These are phyloP conservation scores for Bjerkandera adusta DNA, from an alignment of 1,284 basidiomycete genomes.

Conservation along the genomic window DNA sequence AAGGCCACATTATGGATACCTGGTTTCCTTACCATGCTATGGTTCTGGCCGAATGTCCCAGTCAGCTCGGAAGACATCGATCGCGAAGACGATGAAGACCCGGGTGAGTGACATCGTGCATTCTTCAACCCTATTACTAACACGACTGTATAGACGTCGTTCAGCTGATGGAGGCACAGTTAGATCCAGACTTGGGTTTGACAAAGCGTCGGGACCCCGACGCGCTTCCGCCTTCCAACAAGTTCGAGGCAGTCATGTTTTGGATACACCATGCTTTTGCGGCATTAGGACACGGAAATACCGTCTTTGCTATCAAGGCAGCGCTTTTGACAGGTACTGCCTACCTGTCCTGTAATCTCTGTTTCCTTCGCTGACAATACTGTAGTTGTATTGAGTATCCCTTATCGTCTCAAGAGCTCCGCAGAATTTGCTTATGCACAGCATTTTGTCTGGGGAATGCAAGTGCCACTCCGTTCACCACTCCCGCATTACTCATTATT, in stretches of 20 bases:
- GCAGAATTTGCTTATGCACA: slow-evolving; percentile 61
- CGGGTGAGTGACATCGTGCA: slow-evolving; percentile 31
- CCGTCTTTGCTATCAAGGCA: slow-evolving; percentile 79
- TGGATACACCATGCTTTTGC: slow-evolving; percentile 39
- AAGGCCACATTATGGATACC: slow-evolving; percentile 70
- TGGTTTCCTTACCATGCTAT: slow-evolving; percentile 34
- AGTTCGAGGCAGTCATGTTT: slow-evolving; percentile 49
- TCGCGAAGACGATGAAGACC: slow-evolving; percentile 53
- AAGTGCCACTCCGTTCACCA: slow-evolving; percentile 18
- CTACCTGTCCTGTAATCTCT: not conserved
- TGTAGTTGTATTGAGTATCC: slow-evolving; percentile 58
- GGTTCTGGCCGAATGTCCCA: slow-evolving; percentile 43
- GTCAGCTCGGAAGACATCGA: slow-evolving; percentile 44
- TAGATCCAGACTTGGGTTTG: slow-evolving; percentile 48
- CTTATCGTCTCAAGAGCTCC: slow-evolving; percentile 52
- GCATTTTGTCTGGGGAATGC: slow-evolving; percentile 58
- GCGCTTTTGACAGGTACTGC: slow-evolving; percentile 58
- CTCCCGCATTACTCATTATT: slow-evolving; percentile 1
- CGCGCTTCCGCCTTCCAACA: slow-evolving; percentile 64
- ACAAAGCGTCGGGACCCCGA: slow-evolving; percentile 69
- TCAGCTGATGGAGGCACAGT: slow-evolving; percentile 49
- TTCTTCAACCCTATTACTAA: slow-evolving; percentile 1
- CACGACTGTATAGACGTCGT: slow-evolving; percentile 44
- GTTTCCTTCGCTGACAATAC: not conserved
- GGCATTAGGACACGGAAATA: slow-evolving; percentile 53